A percentile compares a stretch with the other conserved stretches of the same genome.
These are phyloP conservation scores for Cairneyella variabilis DNA, from an alignment of 495 filamentous ascomycete species.

Conservation along the genomic window DNA sequence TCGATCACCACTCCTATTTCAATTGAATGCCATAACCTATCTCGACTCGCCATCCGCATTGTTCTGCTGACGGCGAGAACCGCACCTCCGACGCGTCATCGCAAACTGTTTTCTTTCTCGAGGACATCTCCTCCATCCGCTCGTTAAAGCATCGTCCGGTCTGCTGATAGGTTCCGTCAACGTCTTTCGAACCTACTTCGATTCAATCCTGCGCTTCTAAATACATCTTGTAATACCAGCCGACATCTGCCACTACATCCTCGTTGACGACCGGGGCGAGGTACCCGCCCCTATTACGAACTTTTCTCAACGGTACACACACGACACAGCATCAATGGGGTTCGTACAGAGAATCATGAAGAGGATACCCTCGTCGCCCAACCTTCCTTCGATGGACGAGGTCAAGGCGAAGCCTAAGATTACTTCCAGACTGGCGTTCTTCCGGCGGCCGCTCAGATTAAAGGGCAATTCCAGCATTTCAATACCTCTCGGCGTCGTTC, in stretches of 20 bases:
- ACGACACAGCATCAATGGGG: slow-evolving; percentile 40
- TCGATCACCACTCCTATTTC: neutral
- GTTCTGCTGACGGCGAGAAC: slow-evolving; percentile 12
- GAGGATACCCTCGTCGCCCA: slow-evolving; percentile 38
- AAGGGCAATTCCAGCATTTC: slow-evolving; percentile 92
- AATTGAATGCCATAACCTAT: slow-evolving; percentile 16
- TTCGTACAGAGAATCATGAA: slow-evolving; percentile 50
- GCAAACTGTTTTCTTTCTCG: slow-evolving; percentile 30
- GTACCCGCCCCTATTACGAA: slow-evolving; percentile 13
- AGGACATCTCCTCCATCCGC: slow-evolving; percentile 39
- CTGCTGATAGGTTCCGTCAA: slow-evolving; percentile 8
- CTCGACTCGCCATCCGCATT: slow-evolving; percentile 7
- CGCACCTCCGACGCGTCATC: slow-evolving; percentile 20
- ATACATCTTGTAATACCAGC: slow-evolving; percentile 25
- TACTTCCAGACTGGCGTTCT: slow-evolving; percentile 66
- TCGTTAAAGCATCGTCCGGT: slow-evolving; percentile 21
- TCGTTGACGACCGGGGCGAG: slow-evolving; percentile 4
- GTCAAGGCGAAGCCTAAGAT: slow-evolving; percentile 39
- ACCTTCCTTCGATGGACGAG: slow-evolving; percentile 37
- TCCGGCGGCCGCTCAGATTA: slow-evolving; percentile 84
- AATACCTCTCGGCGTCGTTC: slow-evolving; percentile 86
- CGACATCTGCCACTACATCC: neutral
- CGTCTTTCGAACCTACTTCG: slow-evolving; percentile 13
- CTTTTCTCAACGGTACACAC: slow-evolving; percentile 8
- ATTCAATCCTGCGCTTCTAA: slow-evolving; percentile 26